Base-by-base conservation (phyloP, 306 rosid species). In the Quercus engelmannii region DNA sequence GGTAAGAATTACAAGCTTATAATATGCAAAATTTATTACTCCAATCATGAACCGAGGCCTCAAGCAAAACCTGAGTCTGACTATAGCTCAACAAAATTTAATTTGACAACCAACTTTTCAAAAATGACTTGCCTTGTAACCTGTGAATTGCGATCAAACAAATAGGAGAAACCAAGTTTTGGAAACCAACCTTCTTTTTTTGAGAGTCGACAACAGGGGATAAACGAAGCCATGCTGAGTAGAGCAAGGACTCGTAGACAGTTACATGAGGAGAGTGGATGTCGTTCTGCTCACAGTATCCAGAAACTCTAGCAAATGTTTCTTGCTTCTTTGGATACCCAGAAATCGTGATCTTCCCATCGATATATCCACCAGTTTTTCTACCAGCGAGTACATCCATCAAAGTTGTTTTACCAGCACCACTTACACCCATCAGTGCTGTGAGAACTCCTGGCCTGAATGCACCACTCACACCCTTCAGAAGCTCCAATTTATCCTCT, bases 351-450 rank as follows among this genome's bases (percentile, higher is more conserved):
- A 91, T 80, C 61, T 11, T 76, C n/a, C 95, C 95, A 1, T 84
- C 89, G 46, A 85, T 87, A 55, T 85, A 85, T 11, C 95, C 95
- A 61, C 92, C 83, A 5, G 91, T 91, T 82, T 90, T 90, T 68
- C 94, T 83, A 43, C 92, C 92, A 3, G 92, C 91, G 28, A 90
- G 58, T 33, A 90, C 91, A 87, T 90, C 94, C 91, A 90, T 81
- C 54, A 88, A 71, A 33, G 92, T 90, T 46, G 94, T 90, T 80
- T 90, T 90, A 23, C 92, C 94, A 46, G 94, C 94, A 46, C 92
- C 94, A 78, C 93, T 91, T 2, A 91, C 88, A 72, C 96, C 96
- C 90, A 91, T 89, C 51, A 91, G 79, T 18, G 96, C 96, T 17
- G 96, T 91, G 56, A 91, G 84, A 71, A 89, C 91, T 69, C 96